Evolutionary conservation across 805 yeast genomes (phyloP), one percentile per base, ranked within the genome.

Genomic region (Ascoidea asiatica): DNA sequence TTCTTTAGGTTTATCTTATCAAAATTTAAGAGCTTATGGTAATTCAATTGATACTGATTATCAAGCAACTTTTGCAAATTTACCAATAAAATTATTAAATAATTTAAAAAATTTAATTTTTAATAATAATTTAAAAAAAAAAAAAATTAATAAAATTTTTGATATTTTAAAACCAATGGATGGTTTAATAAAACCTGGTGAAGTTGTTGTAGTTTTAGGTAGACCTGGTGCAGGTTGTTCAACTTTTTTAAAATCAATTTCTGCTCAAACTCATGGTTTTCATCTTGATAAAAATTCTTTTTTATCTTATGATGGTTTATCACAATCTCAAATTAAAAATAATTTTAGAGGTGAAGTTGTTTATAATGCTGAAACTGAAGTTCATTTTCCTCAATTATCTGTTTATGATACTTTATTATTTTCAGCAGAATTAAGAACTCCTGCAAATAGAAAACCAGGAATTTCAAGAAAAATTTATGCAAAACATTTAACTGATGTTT

Each of bases 211-310:
- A 44, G 89, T 82, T 8, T 64, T 82, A 40, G 90, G 92, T 46
- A 72, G 89, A 60, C 90, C 90, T 1, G 90, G 90, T 53, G 70
- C 82, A 35, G 85, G 85, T 39, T 78, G 85, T 53, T 65, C 83
- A 5, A 77, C 84, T 4, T 62, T 77, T 43, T 63, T 78, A 52
- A 77, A 77, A 54, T 63, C 80, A 4, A 59, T 79, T 41, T 68
- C 80, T 38, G 64, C 74, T 23, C 68, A 70, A 40, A 76, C 81
- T 1, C 70, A 73, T 52, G 83, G 81, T 38, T 77, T 71, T 58
- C 58, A 67, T 38, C 54, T 75, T 38, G 73, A 66, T 43, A 52
- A 60, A 19, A 68, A 65, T 22, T 60, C 77, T 2, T 51, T 54
- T 15, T 61, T 78, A 43, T 65, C 75, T 7, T 75, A 71, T 55